A percentile compares a stretch with the other conserved stretches of the same genome.
phyloP scores from a whole-genome alignment of 768 basidiomycete species.

The Tricholoma furcatifolium region DNA sequence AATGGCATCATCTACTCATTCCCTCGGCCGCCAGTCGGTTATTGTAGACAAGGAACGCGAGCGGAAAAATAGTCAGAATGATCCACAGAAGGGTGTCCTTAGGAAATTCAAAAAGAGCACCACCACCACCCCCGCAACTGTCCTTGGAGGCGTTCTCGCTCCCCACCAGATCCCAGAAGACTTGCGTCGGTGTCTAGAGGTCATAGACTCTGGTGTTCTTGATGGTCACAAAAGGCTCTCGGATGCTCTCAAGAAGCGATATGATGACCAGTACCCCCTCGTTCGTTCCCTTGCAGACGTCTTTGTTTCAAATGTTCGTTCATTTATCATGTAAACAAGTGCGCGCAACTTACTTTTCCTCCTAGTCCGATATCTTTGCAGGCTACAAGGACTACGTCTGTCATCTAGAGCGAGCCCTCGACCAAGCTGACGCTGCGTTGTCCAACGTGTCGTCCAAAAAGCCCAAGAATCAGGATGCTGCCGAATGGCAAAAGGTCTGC shows the following conservation, averaged over 20 bases:
- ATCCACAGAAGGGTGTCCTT: constrained; percentile 49
- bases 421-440: constrained; percentile 81
- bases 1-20: constrained; percentile 65
- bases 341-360: constrained; percentile 5
- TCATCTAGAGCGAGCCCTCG: constrained; percentile 88
- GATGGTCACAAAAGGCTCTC: constrained; percentile 87
- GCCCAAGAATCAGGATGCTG: constrained; percentile 78
- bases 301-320: constrained; percentile 88
- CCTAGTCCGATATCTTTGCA: constrained; percentile 86
- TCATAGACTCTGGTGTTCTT: constrained; percentile 82
- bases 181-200: constrained; percentile 80
- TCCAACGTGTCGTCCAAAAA: constrained; percentile 66
- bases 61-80: constrained; percentile 52
- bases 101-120: constrained; percentile 71
- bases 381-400: constrained; percentile 94
- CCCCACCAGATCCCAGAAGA: constrained; percentile 88
- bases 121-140: constrained; percentile 39
- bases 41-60: constrained; percentile 44
- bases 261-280: constrained; percentile 94
- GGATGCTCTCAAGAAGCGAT: constrained; percentile 83
- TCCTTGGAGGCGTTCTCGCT: constrained; percentile 55
- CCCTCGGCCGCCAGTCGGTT: constrained; percentile 69
- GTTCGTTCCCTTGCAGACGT: constrained; percentile 93
- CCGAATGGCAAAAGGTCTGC: constrained; percentile 78
- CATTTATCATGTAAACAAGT: constrained; percentile 2